Percentiles rank a stretch among this genome's conserved stretches.
Conservation (phyloP, 148 eudicot genomes). For the Nepenthes gracilis region DNA sequence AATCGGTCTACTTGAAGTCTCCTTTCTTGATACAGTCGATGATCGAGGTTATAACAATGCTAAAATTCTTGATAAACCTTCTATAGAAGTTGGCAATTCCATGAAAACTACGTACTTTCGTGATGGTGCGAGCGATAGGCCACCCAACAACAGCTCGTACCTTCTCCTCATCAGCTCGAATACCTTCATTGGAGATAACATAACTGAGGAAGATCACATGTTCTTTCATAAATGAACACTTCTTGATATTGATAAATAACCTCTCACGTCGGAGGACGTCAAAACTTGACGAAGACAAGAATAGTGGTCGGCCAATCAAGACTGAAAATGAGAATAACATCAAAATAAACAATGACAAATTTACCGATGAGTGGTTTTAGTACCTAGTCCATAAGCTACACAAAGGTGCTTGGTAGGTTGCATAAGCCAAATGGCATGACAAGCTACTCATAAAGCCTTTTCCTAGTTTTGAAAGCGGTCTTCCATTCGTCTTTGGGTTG, state of each 20-base stretch:
- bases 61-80: neutral
- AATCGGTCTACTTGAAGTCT: neutral
- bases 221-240: neutral
- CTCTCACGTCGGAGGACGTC: neutral
- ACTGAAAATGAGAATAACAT: neutral
- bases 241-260: neutral
- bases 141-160: neutral
- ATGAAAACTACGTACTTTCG: neutral
- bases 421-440: slow-evolving; percentile 1
- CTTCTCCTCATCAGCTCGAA: neutral
- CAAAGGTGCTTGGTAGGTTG: neutral
- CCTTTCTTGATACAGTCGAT: neutral
- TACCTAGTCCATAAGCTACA: neutral
- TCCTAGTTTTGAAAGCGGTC: neutral
- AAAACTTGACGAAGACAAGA: neutral
- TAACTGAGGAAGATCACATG: neutral
- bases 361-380: neutral
- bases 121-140: neutral
- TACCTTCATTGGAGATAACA: neutral
- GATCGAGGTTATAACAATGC: neutral
- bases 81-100: neutral
- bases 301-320: neutral
- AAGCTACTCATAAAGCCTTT: neutral
- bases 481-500: neutral
- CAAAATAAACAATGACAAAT: neutral